Base-by-base conservation (phyloP, 164 flowering plant species). In the Chloranthus sessilifolius region DNA sequence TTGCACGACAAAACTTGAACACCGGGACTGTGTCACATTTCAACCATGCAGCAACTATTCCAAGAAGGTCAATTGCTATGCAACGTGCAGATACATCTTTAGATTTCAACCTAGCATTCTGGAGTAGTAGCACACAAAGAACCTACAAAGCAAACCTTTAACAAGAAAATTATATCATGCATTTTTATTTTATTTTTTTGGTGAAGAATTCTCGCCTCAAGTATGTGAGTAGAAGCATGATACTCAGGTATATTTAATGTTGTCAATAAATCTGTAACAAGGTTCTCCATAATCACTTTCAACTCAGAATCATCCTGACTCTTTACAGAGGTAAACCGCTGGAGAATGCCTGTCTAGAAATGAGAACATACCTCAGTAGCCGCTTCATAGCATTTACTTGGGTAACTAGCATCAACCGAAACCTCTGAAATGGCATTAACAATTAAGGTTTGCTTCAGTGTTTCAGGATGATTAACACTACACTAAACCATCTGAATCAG, bases 61-160 rank as follows among this genome's bases (percentile, higher is more conserved):
- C 97, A 60, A 89, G 85, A 60, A 89, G 57, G 38, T 89, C 97
- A 72, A 89, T 89, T 47, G 97, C 94, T 79, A 81, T 67, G 15
- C 80, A 66, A 4, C 97, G 90, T 50, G 80, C 82, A 65, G 82
- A 52, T 6, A 74, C 61, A 58, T 89, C 97, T 63, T 89, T 89
- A 16, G 90, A 81, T 76, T 89, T 83, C 67, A 75, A 71, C 31
- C 95, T 92, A 59, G 90, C 90, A 72, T 89, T 89, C 56, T 89
- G 95, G 23, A 89, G 97, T 43, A 89, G 78, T 49, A 89, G 56
- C 46, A 89, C 95, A 60, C 97, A 89, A 24, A 89, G 90, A 66
- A 89, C 91, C 97, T 89, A 83, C 73, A 76, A 53, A n/a, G 44
- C 11, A 55, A 33, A 4, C 31, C 40, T n/a, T 74, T 53, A 69